Conservation (phyloP, 164 flowering plant species). For the Echeveria elegans region DNA sequence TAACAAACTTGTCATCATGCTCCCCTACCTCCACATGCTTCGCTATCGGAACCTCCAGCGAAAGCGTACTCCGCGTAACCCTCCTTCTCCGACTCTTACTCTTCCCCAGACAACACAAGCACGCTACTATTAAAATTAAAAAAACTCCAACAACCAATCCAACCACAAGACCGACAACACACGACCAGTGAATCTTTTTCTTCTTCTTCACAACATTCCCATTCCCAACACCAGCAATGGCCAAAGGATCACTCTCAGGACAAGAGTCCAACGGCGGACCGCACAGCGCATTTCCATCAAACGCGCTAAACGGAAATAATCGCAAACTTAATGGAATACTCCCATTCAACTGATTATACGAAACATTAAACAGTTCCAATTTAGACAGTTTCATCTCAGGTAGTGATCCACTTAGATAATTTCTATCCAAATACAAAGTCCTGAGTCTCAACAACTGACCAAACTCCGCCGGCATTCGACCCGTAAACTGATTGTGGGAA, state of each 20-base stretch:
- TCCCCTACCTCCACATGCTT: slow-evolving; percentile 26
- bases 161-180: slow-evolving; percentile 78
- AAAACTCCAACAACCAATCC: slow-evolving; percentile 42
- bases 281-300: not conserved
- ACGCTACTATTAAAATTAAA: slow-evolving; percentile 30
- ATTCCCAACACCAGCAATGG: not conserved
- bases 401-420: not conserved
- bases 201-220: not conserved
- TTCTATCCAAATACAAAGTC: not conserved
- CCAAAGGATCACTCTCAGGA: not conserved
- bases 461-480: not conserved
- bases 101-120: slow-evolving; percentile 34
- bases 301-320: not conserved
- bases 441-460: not conserved
- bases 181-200: slow-evolving; percentile 46
- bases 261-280: slow-evolving; percentile 1
- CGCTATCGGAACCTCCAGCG: slow-evolving; percentile 19
- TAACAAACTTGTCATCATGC: not conserved
- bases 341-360: not conserved
- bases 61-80: not conserved
- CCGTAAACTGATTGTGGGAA: not conserved
- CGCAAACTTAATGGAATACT: not conserved
- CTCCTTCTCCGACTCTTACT: too few relatives aligned
- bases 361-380: not conserved
- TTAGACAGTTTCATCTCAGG: not conserved